Evolutionary conservation across 2,329 filamentous ascomycete genomes (phyloP).

Genomic region (Aspergillus pseudoglaucus): DNA sequence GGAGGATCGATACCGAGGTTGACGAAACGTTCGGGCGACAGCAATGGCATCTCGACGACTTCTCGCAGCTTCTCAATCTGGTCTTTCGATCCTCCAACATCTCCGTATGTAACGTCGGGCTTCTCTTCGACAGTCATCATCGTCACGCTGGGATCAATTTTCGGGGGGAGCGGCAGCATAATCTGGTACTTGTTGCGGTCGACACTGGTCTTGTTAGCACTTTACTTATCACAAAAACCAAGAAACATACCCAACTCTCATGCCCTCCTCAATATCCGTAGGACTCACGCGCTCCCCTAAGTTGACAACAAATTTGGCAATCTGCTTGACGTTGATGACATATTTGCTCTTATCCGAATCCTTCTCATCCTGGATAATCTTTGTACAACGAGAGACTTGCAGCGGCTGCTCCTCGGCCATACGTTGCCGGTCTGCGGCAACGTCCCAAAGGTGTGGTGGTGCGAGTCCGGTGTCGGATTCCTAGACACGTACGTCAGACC

Average conservation of each 20-base stretch:
- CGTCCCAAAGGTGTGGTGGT: slow-evolving; percentile 97
- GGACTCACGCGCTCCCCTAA: slow-evolving; percentile 93
- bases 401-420: slow-evolving; percentile 98
- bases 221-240: not conserved
- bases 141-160: slow-evolving; percentile 97
- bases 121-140: slow-evolving; percentile 99
- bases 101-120: slow-evolving; percentile 96
- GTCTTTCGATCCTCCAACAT: slow-evolving; percentile 98
- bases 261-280: slow-evolving; percentile 98
- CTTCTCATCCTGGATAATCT: slow-evolving; percentile 96
- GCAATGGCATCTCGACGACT: slow-evolving; percentile 95
- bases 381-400: slow-evolving; percentile 95
- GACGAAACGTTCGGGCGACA: slow-evolving; percentile 95
- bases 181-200: slow-evolving; percentile 99
- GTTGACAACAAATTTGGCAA: slow-evolving; percentile 98
- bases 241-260: slow-evolving; percentile 72
- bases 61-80: slow-evolving; percentile 98
- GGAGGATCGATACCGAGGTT: slow-evolving; percentile 98
- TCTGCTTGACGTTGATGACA: slow-evolving; percentile 99
- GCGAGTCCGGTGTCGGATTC: slow-evolving; percentile 98
- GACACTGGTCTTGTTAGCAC: slow-evolving; percentile 48
- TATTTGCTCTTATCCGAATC: slow-evolving; percentile 99
- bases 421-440: slow-evolving; percentile 93
- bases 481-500: slow-evolving; percentile 41
- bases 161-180: slow-evolving; percentile 86